Conservation (phyloP, 345 rosid genomes). For the Eucalyptus melliodora region DNA sequence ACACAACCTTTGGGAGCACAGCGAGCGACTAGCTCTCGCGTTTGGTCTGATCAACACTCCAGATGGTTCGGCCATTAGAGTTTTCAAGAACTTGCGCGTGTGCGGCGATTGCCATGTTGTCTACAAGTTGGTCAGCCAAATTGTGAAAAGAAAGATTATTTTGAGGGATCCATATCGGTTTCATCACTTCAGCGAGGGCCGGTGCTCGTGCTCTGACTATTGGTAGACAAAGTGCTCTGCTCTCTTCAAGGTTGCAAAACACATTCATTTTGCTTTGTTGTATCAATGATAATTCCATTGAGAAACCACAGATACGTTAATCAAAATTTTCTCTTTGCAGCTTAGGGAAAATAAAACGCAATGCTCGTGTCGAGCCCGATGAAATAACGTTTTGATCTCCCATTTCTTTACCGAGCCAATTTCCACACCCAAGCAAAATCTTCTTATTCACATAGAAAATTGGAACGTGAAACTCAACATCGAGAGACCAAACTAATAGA, state of each 20-base stretch:
- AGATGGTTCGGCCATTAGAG: slow-evolving; percentile 39
- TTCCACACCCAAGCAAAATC: neutral
- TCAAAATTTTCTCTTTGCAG: neutral
- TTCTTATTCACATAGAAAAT: neutral
- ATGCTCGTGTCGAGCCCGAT: neutral
- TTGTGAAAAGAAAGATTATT: slow-evolving; percentile 32
- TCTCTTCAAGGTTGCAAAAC: neutral
- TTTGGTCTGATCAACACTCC: slow-evolving; percentile 51
- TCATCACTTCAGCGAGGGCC: slow-evolving; percentile 69
- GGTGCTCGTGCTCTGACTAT: slow-evolving; percentile 70
- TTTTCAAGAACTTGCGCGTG: slow-evolving; percentile 83
- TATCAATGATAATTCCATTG: neutral
- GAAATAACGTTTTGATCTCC: neutral
- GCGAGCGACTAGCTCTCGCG: slow-evolving; percentile 88
- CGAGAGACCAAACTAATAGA: neutral
- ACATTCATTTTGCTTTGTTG: neutral
- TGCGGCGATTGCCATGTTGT: slow-evolving; percentile 80
- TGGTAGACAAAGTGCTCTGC: slow-evolving; percentile 31
- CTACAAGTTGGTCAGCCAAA: slow-evolving; percentile 60
- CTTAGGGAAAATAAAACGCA: neutral
- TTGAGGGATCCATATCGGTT: slow-evolving; percentile 73
- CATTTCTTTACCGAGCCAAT: neutral
- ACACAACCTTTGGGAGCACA: slow-evolving; percentile 80
- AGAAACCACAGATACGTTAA: neutral
- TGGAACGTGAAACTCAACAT: neutral